These are phyloP conservation scores for Metschnikowia gelsemii DNA, from an alignment of 805 yeast species.

Conservation along the genomic window DNA sequence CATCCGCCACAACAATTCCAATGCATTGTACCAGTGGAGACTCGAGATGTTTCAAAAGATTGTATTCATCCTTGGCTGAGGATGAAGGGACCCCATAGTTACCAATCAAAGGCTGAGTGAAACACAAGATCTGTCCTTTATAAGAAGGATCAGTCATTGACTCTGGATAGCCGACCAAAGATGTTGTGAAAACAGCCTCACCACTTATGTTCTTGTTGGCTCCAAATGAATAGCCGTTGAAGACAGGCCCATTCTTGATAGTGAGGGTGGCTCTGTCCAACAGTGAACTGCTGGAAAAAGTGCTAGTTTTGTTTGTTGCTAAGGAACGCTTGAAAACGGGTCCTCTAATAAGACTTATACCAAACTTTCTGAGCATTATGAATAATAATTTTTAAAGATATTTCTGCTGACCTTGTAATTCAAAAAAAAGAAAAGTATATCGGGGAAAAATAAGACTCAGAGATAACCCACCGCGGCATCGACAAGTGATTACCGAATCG, in stretches of 20 bases:
- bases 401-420: too few relatives aligned
- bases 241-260: slow-evolving; percentile 88
- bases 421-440: slow-evolving; percentile 2
- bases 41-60: slow-evolving; percentile 86
- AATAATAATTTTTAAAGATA: background rate
- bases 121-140: slow-evolving; percentile 92
- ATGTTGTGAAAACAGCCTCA: slow-evolving; percentile 97
- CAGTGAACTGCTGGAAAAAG: slow-evolving; percentile 35
- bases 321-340: slow-evolving; percentile 26
- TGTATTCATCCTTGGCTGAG: slow-evolving; percentile 74
- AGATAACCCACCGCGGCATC: slow-evolving; percentile 28
- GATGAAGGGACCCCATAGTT: slow-evolving; percentile 97
- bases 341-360: slow-evolving; percentile 5
- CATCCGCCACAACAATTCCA: slow-evolving; percentile 95
- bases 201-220: slow-evolving; percentile 91
- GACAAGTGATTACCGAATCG: slow-evolving; percentile 20
- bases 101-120: slow-evolving; percentile 96
- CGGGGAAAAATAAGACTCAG: slow-evolving; percentile 14
- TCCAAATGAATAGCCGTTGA: slow-evolving; percentile 93
- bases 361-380: slow-evolving; percentile 14
- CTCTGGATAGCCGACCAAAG: slow-evolving; percentile 97
- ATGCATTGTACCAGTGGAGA: slow-evolving; percentile 88
- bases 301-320: slow-evolving; percentile 35
- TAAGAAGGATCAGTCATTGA: slow-evolving; percentile 99
- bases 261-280: slow-evolving; percentile 86